Evolutionary conservation across 2,329 filamentous ascomycete genomes (phyloP).

Genomic region (Epichloe uncinata): DNA sequence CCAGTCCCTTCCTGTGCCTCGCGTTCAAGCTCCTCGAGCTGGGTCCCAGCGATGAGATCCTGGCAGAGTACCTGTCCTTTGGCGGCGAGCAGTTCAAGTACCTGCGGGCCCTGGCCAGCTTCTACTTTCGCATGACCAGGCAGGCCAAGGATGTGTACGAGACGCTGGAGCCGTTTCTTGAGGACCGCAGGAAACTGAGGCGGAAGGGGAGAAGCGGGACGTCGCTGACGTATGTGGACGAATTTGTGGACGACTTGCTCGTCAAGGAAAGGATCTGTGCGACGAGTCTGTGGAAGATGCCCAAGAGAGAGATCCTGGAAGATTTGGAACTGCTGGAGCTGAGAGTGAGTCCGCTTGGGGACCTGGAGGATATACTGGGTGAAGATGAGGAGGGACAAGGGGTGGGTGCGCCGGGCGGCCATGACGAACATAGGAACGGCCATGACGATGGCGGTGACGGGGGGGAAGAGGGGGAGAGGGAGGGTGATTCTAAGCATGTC

Average conservation of each 20-base stretch:
- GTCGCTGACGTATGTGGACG: constrained; percentile 68
- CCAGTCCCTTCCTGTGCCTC: constrained; percentile 84
- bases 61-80: constrained; percentile 66
- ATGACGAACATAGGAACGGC: constrained; percentile 10
- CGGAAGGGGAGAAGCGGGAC: constrained; percentile 63
- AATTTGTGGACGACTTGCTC: constrained; percentile 86
- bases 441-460: constrained; percentile 12
- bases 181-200: constrained; percentile 73
- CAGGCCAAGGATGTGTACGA: constrained; percentile 68
- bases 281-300: constrained; percentile 86
- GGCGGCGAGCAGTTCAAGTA: constrained; percentile 74
- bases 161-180: constrained; percentile 68
- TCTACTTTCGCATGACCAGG: constrained; percentile 86
- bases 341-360: constrained; percentile 68
- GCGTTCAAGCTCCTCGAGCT: constrained; percentile 91
- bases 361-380: constrained; percentile 58
- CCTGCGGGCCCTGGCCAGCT: constrained; percentile 74
- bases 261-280: constrained; percentile 82
- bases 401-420: constrained; percentile 10
- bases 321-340: constrained; percentile 82
- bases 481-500: constrained; percentile 24
- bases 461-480: constrained; percentile 17
- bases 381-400: constrained; percentile 37
- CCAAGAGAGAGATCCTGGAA: constrained; percentile 67
- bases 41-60: constrained; percentile 62